Evolutionary conservation across 169 alveolate genomes (phyloP), one percentile per base, ranked within the genome.

Genomic region (Plasmodium sp.): DNA sequence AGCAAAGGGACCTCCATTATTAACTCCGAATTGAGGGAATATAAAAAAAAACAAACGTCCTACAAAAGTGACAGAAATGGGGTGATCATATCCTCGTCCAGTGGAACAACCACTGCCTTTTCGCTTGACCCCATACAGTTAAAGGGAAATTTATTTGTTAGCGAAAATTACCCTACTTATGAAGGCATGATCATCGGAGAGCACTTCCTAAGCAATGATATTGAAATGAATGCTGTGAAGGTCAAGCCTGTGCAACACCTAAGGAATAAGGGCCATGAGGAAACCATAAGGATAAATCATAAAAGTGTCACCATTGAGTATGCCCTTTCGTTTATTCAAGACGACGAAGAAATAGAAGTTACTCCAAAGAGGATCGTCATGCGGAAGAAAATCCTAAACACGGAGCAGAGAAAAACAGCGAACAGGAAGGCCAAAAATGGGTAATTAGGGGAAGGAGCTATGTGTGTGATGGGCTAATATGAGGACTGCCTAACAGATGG

Each of bases 261-360:
- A 90, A 85, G 99, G 67, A 94, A 97, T 77, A 96, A 95, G 71
- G 98, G 98, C n/a, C 93, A 96, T 85, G 98, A 97, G 84, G 97
- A 97, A 71, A 95, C 96, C 10, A 95, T 96, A 34, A 95, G 96
- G 67, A 95, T 97, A 27, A 95, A 83, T 54, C 82, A 92, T 39
- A 96, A 93, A 93, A 90, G 95, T 41, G 96, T 92, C 31, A 96
- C 96, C 81, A 96, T 98, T 83, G 99, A 98, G 82, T 98, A 97
- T 80, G 98, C 98, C 3, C 97, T 98, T 75, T 97, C 98, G 45
- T 98, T 96, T 80, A 97, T 98, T 45, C 97, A 96, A 95, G 98
- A 97, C 34, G 99, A 98, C 86, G 99, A 98, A 86, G 97, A 97
- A 31, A 98, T 98, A 5, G 99, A 98, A 95, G 98, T 98, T 16